Percentiles rank a stretch among this genome's conserved stretches.
Conservation (phyloP, 305 asterid species). For the Fraxinus ornus region DNA sequence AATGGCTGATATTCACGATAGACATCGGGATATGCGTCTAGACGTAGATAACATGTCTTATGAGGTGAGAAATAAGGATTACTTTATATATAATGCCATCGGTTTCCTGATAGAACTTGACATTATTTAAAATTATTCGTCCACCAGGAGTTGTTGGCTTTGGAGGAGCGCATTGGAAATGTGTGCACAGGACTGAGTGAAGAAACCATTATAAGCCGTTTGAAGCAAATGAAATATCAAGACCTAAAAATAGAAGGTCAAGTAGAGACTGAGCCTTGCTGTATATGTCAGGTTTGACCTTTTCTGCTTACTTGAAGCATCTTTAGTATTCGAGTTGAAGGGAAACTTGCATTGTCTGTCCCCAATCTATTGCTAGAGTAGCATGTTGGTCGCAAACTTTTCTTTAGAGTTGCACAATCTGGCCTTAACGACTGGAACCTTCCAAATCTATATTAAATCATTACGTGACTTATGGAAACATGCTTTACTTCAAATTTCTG, state of each 20-base stretch:
- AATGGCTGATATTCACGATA: constrained; percentile 47
- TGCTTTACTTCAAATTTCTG: not conserved
- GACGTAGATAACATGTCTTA: constrained; percentile 78
- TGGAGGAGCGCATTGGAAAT: constrained; percentile 84
- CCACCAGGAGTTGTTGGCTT: constrained; percentile 65
- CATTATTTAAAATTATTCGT: constrained; percentile 10
- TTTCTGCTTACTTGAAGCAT: not conserved
- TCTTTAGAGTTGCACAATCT: not conserved
- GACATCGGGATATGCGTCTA: constrained; percentile 69
- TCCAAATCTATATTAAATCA: not conserved
- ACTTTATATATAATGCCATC: not conserved
- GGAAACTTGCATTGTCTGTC: not conserved
- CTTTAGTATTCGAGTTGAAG: not conserved
- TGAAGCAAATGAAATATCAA: constrained; percentile 54
- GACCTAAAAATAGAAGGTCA: constrained; percentile 17
- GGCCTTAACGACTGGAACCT: not conserved
- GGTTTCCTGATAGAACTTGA: not conserved
- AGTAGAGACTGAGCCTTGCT: constrained; percentile 64
- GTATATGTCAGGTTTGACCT: constrained; percentile 76
- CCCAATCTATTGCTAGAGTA: not conserved
- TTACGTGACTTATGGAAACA: not conserved
- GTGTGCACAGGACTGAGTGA: constrained; percentile 76
- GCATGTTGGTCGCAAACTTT: not conserved
- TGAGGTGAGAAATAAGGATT: constrained; percentile 40
- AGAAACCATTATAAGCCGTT: constrained; percentile 45